phyloP scores from a whole-genome alignment of 192 early-diverging fungal species.

The Rhizophagus prolifer region DNA sequence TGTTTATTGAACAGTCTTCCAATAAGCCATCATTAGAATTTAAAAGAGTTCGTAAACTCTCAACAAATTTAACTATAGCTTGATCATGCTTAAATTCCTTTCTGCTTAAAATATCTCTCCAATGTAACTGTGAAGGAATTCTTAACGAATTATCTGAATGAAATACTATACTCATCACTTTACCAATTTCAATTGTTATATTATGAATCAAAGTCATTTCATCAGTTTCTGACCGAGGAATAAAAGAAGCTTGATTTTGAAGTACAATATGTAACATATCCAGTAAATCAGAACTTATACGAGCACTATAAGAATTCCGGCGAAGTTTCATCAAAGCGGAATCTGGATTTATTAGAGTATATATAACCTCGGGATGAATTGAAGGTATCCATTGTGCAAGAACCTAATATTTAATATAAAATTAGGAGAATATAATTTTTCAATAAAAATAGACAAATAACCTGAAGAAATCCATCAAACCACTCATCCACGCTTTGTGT shows the following conservation, averaged over 20 bases:
- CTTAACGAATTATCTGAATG: not conserved
- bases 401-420: not conserved
- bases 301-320: not conserved
- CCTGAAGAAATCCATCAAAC: slow-evolving; percentile 23
- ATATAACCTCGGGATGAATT: slow-evolving; percentile 22
- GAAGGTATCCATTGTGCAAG: slow-evolving; percentile 17
- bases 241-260: not conserved
- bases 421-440: not conserved
- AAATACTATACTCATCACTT: not conserved
- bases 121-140: not conserved
- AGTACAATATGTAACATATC: slow-evolving; percentile 20
- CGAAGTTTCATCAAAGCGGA: slow-evolving; percentile 24
- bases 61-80: not conserved
- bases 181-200: not conserved
- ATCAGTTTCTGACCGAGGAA: not conserved
- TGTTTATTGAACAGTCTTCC: not conserved
- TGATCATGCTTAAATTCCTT: not conserved
- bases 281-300: slow-evolving; percentile 14
- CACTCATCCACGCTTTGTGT: slow-evolving; percentile 13
- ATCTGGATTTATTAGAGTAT: slow-evolving; percentile 17
- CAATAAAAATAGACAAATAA: not conserved
- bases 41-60: not conserved
- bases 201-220: not conserved
- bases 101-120: not conserved
- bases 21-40: not conserved